Evolutionary conservation across 192 early-diverging fungal genomes (phyloP).

Genomic region (Rhizophagus prolifer): DNA sequence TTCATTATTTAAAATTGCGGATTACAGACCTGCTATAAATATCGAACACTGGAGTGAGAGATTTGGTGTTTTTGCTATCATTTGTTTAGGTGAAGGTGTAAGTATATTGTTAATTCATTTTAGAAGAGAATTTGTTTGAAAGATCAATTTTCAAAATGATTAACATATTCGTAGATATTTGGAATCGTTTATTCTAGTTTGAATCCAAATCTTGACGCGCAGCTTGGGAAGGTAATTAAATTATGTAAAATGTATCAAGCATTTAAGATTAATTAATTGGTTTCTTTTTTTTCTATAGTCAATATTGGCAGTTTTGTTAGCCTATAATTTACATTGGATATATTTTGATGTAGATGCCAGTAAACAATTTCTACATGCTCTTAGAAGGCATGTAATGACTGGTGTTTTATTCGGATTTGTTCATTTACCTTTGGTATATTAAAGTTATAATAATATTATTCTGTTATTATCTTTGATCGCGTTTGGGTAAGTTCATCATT

Average conservation of each 20-base stretch:
- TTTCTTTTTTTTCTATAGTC: conserved; percentile 8
- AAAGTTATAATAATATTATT: not conserved
- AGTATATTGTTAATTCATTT: not conserved
- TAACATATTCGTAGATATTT: conserved; percentile 19
- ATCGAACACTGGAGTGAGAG: conserved; percentile 43
- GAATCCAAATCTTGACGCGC: conserved; percentile 10
- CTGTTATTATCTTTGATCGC: too few species aligned
- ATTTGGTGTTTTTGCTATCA: conserved; percentile 36
- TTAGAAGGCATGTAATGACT: conserved; percentile 37
- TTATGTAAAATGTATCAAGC: not conserved
- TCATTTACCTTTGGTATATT: conserved; percentile 34
- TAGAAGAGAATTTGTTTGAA: not conserved
- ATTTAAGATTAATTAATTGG: not conserved
- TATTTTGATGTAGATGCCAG: conserved; percentile 45
- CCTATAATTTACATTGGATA: conserved; percentile 44
- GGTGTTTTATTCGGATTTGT: conserved; percentile 34
- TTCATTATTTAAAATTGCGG: not conserved
- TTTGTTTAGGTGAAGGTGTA: conserved; percentile 40
- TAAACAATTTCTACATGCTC: conserved; percentile 38
- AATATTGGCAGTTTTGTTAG: conserved; percentile 38
- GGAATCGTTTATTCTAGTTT: conserved; percentile 32
- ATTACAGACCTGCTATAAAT: conserved; percentile 38
- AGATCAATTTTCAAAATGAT: not conserved
- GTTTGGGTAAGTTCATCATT: conserved; percentile 20
- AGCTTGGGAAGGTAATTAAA: conserved; percentile 29